Conservation (phyloP, 2,329 filamentous ascomycete species). For the Volutella citrinella region DNA sequence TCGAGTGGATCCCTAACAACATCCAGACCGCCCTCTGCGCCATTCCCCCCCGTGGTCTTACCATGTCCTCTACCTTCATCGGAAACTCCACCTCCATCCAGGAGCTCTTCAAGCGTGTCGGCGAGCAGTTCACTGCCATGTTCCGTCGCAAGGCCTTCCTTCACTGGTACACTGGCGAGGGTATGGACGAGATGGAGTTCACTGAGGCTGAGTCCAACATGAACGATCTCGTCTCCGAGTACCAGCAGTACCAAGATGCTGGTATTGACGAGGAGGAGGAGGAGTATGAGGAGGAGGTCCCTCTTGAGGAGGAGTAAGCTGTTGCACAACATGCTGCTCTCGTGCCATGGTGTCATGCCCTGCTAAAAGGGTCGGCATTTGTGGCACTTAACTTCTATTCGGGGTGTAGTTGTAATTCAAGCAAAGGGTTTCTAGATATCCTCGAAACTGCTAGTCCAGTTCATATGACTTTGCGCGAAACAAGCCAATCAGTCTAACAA, state of each 20-base stretch:
- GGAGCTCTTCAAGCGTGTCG: slow-evolving; percentile 99
- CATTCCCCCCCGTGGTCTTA: slow-evolving; percentile 93
- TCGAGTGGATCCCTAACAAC: slow-evolving; percentile 99
- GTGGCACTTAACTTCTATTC: slow-evolving; percentile 34
- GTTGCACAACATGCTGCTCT: too few relatives aligned
- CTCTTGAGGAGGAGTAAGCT: slow-evolving; percentile 64
- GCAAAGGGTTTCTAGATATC: slow-evolving; percentile 39
- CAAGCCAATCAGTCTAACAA: slow-evolving; percentile 25
- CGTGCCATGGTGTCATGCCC: too few relatives aligned
- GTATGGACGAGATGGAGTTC: slow-evolving; percentile 99
- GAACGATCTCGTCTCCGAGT: slow-evolving; percentile 99
- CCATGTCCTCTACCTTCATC: slow-evolving; percentile 99
- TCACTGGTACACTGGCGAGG: slow-evolving; percentile 99
- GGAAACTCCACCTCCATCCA: slow-evolving; percentile 99
- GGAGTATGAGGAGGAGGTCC: slow-evolving; percentile 86
- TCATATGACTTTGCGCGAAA: slow-evolving; percentile 29
- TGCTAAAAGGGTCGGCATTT: too few relatives aligned
- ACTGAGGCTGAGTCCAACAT: slow-evolving; percentile 99
- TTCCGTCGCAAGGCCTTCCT: slow-evolving; percentile 99
- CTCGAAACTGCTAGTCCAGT: slow-evolving; percentile 31
- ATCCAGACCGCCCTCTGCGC: slow-evolving; percentile 99
- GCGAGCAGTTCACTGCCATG: slow-evolving; percentile 99
- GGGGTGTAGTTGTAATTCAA: slow-evolving; percentile 30
- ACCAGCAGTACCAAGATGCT: slow-evolving; percentile 99
- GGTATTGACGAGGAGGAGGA: slow-evolving; percentile 96